Base-by-base conservation (phyloP, 2,329 filamentous ascomycete species). In the Fusarium sarcochroum region DNA sequence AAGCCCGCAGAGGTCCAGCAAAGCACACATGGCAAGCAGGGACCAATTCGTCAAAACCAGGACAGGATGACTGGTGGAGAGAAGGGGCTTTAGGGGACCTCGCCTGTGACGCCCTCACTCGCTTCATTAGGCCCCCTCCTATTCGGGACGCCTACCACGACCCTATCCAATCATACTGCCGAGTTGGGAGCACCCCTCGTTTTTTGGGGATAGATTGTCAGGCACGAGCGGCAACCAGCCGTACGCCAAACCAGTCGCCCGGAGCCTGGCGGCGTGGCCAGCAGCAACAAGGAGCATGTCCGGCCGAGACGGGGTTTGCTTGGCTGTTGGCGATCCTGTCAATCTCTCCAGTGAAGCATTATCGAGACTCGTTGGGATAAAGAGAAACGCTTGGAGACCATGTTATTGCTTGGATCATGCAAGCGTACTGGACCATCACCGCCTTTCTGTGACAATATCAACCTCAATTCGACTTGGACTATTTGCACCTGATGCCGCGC, bases 181-280 rank as follows among this genome's bases (percentile, higher is more conserved):
- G 17, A 15, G 11, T 40, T 6, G 32, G 23, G 20, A 21, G n/a
- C 40, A 48, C 35, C 48, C 50, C 49, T 70, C 44, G 48, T 63
- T 48, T 32, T 40, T 70, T 45, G 18, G 45, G 54, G 20, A 57
- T 70, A 41, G 67, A 70, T 70, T 68, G 58, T 68, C 63, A 70
- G 67, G 67, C 37, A 70, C 67, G 27, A 58, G 51, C 54, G 55
- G 44, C 47, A 40, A 68, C 50, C 66, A 58, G 35, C 61, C 50
- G 53, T 66, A 51, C 50, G 65, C 65, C 66, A 69, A 67, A 55
- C 66, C 66, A 69, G 62, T 70, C 46, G 40, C 46, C 51, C 51
- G 66, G 66, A 49, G 61, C 51, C 66, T 55, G 52, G 52, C 45
- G 17, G 23, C 54, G 40, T 21, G 45, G 38, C 61, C 40, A 51